A percentile compares a stretch with the other conserved stretches of the same genome.
Evolutionary conservation across 2,329 filamentous ascomycete species (phyloP).

Genomic region (Arthroderma uncinatum): DNA sequence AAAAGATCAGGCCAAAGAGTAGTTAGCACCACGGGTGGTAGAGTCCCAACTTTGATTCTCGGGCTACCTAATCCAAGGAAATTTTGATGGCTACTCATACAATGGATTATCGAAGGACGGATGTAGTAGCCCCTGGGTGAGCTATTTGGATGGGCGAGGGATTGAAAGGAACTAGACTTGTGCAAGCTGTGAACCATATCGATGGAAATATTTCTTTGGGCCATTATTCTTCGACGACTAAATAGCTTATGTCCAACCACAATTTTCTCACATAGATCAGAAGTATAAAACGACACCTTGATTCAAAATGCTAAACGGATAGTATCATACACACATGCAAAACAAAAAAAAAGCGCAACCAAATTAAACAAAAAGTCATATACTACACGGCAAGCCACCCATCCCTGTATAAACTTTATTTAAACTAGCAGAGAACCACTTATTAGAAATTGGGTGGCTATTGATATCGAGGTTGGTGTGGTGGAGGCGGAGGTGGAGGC

Average conservation of each 20-base stretch:
- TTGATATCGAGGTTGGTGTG: constrained; percentile 1
- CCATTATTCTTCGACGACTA: too few species aligned
- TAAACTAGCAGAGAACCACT: too few species aligned
- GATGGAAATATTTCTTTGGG: too few species aligned
- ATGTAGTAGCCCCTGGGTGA: background rate
- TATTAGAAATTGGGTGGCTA: background rate
- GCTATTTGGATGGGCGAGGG: background rate
- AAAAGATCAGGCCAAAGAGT: background rate
- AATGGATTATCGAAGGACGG: background rate
- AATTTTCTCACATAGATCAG: background rate
- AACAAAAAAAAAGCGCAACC: background rate
- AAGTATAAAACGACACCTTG: background rate
- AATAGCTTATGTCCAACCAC: too few species aligned
- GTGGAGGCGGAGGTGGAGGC: constrained; percentile 6
- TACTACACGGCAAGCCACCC: background rate
- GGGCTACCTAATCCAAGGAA: background rate
- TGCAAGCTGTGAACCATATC: too few species aligned
- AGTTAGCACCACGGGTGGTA: background rate
- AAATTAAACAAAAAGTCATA: background rate
- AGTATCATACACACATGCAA: background rate
- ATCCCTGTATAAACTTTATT: background rate
- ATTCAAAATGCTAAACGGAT: background rate
- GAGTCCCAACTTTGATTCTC: background rate
- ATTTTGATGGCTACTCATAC: too few species aligned
- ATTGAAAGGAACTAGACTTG: too few species aligned